Base-by-base conservation (phyloP, 306 rosid genomes). In the Coriaria nepalensis region DNA sequence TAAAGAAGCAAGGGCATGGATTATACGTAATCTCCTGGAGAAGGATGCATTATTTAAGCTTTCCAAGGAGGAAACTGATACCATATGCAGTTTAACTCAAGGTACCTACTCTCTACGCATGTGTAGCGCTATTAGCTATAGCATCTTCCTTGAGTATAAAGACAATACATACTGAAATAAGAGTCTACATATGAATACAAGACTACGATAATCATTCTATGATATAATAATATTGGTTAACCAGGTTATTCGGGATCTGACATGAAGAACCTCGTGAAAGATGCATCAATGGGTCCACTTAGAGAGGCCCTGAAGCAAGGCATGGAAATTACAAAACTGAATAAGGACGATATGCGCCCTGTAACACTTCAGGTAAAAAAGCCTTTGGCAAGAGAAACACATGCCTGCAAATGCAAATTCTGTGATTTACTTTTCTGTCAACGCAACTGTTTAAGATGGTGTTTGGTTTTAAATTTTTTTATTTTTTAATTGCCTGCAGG, bases 231-330 rank as follows among this genome's bases (percentile, higher is more conserved):
- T 39, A 10, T 33, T 55, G 67, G 34, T 29, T 61, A 64, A 66
- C 33, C 66, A 82, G 94, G 98, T 33, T 90, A 90, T 63, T 90
- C 94, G 7, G 95, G 95, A 60, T 90, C 98, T 41, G 95, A 90
- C 81, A 82, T 90, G 98, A 77, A 79, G 54, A 90, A 90, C 65
- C 78, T 90, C 5, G 98, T 85, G 63, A 82, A 82, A 59, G 94
- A 85, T 59, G 95, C 98, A 49, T 79, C 94, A 15, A 75, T 90
- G 95, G 98, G 98, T 45, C 98, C 98, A 44, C 72, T 90, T n/a
- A 79, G 98, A 67, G 87, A 90, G 56, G 92, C 85, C 63, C 51
- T 90, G 43, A 69, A 29, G 40, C 81, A 69, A 66, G 98, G 95
- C 53, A 71, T 70, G 54, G 81, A 85, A 46, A 79, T 90, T 45